A percentile compares a stretch with the other conserved stretches of the same genome.
phyloP scores from a whole-genome alignment of 768 basidiomycete genomes.

The Termitomyces sp. region DNA sequence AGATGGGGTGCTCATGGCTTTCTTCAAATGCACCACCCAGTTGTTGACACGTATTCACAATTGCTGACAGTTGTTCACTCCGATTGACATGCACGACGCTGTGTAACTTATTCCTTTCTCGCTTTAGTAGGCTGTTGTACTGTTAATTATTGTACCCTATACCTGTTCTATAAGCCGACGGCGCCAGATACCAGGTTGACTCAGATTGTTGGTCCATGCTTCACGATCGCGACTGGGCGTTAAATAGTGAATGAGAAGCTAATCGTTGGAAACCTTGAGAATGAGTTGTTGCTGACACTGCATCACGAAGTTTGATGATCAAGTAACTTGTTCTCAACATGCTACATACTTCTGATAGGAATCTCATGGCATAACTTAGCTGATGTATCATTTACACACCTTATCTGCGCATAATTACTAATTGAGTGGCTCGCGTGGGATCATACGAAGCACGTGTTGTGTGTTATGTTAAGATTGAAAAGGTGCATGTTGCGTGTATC shows the following conservation, averaged over 20 bases:
- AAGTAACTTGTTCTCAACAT: not conserved
- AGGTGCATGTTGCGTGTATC: too few species aligned
- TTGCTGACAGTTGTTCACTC: not conserved
- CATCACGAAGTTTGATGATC: not conserved
- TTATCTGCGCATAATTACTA: too few species aligned
- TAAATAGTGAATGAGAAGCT: not conserved
- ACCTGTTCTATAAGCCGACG: not conserved
- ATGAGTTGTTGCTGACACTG: not conserved
- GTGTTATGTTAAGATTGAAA: too few species aligned
- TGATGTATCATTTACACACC: not conserved
- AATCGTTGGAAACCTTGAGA: not conserved
- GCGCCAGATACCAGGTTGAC: not conserved
- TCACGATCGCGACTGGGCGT: too few species aligned
- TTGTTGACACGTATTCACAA: not conserved
- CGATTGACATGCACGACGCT: not conserved
- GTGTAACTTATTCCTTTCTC: conserved; percentile 6
- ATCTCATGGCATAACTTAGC: too few species aligned
- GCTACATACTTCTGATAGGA: not conserved
- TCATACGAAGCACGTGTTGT: too few species aligned
- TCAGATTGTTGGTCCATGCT: not conserved
- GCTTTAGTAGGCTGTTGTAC: conserved; percentile 4
- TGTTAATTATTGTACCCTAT: conserved; percentile 7
- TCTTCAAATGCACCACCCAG: not conserved
- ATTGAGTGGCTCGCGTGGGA: too few species aligned
- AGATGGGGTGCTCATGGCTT: not conserved